phyloP scores from a whole-genome alignment of 257 asterid species.

The Solanum tacnaense region DNA sequence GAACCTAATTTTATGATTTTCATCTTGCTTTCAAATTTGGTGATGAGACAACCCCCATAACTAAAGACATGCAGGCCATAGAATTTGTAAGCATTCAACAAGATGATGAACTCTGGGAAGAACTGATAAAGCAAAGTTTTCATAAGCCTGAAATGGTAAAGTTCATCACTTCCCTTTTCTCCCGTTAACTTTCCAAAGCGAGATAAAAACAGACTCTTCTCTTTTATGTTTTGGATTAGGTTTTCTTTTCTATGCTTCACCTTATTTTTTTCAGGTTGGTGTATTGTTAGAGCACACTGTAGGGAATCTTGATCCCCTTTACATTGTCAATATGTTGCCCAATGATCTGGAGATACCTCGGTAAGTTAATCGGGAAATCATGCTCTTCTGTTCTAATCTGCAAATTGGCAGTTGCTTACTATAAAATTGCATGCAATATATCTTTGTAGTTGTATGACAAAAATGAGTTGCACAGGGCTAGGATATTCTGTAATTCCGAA shows the following conservation, averaged over 20 bases:
- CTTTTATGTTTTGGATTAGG: not conserved
- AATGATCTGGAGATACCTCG: slow-evolving; percentile 94
- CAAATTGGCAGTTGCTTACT: not conserved
- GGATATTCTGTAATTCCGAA: not conserved
- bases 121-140: slow-evolving; percentile 79
- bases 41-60: slow-evolving; percentile 14
- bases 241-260: not conserved
- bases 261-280: slow-evolving; percentile 59
- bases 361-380: slow-evolving; percentile 23
- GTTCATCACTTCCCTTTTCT: not conserved
- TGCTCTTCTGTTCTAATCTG: not conserved
- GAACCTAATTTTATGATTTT: not conserved
- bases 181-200: not conserved
- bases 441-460: not conserved
- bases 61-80: slow-evolving; percentile 56
- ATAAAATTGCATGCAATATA: not conserved
- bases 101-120: slow-evolving; percentile 99
- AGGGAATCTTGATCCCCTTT: slow-evolving; percentile 97
- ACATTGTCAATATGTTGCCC: slow-evolving; percentile 84
- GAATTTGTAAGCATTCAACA: slow-evolving; percentile 92
- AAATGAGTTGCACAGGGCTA: not conserved
- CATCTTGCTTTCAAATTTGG: slow-evolving; percentile 7
- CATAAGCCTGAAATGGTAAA: slow-evolving; percentile 96
- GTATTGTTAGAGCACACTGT: slow-evolving; percentile 94
- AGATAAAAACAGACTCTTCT: not conserved